Base-by-base conservation (phyloP, 345 rosid species). In the Eucalyptus regnans region DNA sequence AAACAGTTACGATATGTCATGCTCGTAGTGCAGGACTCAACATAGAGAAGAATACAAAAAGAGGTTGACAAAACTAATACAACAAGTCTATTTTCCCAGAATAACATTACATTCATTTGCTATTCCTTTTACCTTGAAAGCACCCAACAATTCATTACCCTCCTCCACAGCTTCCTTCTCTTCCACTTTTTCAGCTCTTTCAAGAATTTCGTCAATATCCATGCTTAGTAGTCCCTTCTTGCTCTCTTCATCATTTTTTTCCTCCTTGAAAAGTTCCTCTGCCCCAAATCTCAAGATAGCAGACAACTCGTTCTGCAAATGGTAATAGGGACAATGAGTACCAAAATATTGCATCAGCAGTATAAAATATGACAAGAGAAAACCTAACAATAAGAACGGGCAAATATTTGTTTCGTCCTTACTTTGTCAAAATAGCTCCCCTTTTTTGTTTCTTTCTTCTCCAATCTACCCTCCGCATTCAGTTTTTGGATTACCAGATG, bases 241-340 rank as follows among this genome's bases (percentile, higher is more conserved):
- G 93, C 96, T 96, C 94, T 98, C 99, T 92, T 98, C 99, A 87
- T 98, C 99, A 91, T 94, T 98, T 92, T 91, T 96, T 43, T 98
- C 99, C 88, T 97, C 99, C 93, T 98, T 98, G 90, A 97, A 97
- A 89, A 98, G 96, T 84, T 98, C 99, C 94, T 98, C 99, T 5
- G 99, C 99, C 79, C 99, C 99, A 92, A 98, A 98, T 92, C 99
- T 96, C 88, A 98, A 92, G 91, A 98, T 98, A 90, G 99, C 98
- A 81, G 99, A 98, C 71, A 98, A 95, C 94, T 98, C 99, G 87
- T 98, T 98, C 99, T 98, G 92, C 58, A 93, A 44, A 87, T 58
- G 79, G 60, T 25, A 54, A 87, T 43, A 41, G 56, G 81, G 76
- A 76, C 43, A 86, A 43, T 60, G 48, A 54, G 48, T 50, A 52